phyloP scores from a whole-genome alignment of 2,329 filamentous ascomycete genomes.

The Verticillium albo-atrum region DNA sequence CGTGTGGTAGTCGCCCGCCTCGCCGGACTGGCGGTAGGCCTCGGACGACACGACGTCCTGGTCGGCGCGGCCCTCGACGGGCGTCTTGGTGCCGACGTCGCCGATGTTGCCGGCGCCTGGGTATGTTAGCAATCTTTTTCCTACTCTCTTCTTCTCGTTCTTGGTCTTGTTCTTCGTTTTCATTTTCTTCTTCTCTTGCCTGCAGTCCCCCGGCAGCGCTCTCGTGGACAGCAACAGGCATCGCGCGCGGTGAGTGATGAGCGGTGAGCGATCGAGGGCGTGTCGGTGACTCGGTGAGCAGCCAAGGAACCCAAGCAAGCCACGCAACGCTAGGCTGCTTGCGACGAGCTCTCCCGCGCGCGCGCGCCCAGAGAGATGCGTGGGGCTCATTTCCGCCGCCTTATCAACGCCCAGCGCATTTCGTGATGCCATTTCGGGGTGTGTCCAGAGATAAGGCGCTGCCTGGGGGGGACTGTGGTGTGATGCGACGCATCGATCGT shows the following conservation, averaged over 20 bases:
- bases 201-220: background rate
- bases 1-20: conserved; percentile 49
- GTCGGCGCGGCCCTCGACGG: conserved; percentile 38
- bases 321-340: background rate
- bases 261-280: background rate
- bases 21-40: conserved; percentile 43
- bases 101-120: conserved; percentile 55
- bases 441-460: background rate
- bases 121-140: background rate
- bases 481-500: background rate
- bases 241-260: background rate
- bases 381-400: background rate
- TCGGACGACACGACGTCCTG: conserved; percentile 47
- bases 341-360: background rate
- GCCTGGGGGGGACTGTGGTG: too few species aligned
- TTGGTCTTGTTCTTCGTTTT: background rate
- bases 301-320: background rate
- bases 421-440: background rate
- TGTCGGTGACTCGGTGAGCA: background rate
- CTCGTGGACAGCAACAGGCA: background rate
- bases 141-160: background rate
- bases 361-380: background rate
- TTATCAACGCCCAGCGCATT: background rate
- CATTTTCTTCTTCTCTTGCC: background rate
- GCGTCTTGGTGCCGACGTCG: conserved; percentile 34